Conservation (phyloP, 768 basidiomycete genomes). For the Mycena polygramma region DNA sequence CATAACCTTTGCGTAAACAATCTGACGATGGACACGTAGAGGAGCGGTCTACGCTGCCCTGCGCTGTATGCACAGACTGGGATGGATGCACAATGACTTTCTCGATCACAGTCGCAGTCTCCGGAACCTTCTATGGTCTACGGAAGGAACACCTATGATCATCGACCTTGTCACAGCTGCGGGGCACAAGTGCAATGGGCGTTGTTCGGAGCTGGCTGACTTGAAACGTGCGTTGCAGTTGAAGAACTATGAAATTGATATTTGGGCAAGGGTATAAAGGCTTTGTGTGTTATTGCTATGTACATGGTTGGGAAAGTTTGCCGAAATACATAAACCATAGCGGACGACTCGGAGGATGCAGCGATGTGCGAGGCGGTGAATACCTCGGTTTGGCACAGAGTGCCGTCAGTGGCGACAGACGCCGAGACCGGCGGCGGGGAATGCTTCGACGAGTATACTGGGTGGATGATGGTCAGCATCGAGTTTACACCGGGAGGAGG, state of each 20-base stretch:
- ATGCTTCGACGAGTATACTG: too few species aligned
- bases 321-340: too few species aligned
- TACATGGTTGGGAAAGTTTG: not conserved
- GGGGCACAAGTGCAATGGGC: slow-evolving; percentile 2
- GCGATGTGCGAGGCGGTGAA: too few species aligned
- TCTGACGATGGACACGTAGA: slow-evolving; percentile 6
- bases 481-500: too few species aligned
- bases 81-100: slow-evolving; percentile 13
- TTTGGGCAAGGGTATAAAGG: slow-evolving; percentile 11
- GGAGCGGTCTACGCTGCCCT: slow-evolving; percentile 11
- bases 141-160: slow-evolving; percentile 7
- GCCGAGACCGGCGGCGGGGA: too few species aligned
- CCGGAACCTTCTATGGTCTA: slow-evolving; percentile 12
- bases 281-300: slow-evolving; percentile 1
- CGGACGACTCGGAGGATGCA: too few species aligned
- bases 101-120: not conserved
- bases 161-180: slow-evolving; percentile 11
- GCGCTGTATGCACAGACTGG: slow-evolving; percentile 3
- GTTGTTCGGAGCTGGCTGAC: slow-evolving; percentile 5
- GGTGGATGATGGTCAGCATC: too few species aligned
- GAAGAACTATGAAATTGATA: slow-evolving; percentile 9
- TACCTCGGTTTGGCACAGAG: too few species aligned
- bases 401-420: too few species aligned
- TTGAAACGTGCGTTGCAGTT: slow-evolving; percentile 10
- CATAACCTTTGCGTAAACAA: not conserved